phyloP scores from a whole-genome alignment of 2,329 filamentous ascomycete species.

The Sclerotinia minor region DNA sequence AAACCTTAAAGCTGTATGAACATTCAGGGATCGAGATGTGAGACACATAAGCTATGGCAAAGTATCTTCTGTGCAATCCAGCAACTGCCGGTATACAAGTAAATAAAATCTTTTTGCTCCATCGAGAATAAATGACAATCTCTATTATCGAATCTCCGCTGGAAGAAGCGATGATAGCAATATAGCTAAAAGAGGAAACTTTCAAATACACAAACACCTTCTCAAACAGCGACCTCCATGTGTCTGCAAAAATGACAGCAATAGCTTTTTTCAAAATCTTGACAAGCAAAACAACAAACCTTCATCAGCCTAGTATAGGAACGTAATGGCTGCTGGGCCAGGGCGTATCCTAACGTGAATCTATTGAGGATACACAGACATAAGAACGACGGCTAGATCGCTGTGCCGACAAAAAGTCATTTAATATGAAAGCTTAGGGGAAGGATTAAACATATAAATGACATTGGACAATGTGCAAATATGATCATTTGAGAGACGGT shows the following conservation, averaged over 20 bases:
- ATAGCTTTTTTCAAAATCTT: background rate
- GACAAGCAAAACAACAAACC: background rate
- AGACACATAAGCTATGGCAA: background rate
- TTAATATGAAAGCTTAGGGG: background rate
- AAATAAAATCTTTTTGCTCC: background rate
- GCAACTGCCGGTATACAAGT: background rate
- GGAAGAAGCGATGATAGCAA: background rate
- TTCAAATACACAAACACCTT: too few species aligned
- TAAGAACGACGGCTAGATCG: background rate
- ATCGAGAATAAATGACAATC: background rate
- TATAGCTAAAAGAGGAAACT: background rate
- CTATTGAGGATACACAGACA: background rate
- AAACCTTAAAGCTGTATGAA: background rate
- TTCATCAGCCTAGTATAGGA: background rate
- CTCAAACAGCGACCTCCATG: background rate
- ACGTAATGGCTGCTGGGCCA: background rate
- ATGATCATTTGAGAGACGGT: background rate
- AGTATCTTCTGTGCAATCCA: too few species aligned
- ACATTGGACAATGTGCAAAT: background rate
- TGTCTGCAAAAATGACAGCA: background rate
- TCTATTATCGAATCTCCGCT: background rate
- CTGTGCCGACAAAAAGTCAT: background rate
- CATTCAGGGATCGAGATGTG: too few species aligned
- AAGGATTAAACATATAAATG: background rate
- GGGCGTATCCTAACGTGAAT: background rate